These are phyloP conservation scores for Phaseolus lunatus DNA, from an alignment of 306 rosid species.

Conservation along the genomic window DNA sequence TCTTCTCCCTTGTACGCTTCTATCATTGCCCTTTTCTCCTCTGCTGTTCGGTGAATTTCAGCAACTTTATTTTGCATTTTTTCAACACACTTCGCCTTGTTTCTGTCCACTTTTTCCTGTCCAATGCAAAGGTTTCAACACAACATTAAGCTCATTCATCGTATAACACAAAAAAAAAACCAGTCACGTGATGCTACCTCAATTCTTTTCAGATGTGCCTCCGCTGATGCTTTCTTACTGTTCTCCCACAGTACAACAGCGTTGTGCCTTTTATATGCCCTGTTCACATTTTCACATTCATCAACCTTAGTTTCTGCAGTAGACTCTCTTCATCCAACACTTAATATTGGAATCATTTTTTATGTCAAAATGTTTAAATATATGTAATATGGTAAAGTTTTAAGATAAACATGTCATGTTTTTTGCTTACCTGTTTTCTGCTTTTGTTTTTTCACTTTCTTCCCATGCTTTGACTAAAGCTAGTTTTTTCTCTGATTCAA, in stretches of 20 bases:
- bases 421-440: conserved; percentile 66
- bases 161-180: neutral
- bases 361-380: no score
- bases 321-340: neutral
- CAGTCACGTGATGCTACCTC: conserved; percentile 52
- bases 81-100: conserved; percentile 70
- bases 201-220: conserved; percentile 64
- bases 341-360: no score
- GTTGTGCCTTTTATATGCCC: conserved; percentile 73
- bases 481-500: conserved; percentile 72
- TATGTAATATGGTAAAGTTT: no score
- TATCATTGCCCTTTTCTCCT: conserved; percentile 70
- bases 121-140: neutral
- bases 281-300: conserved; percentile 36
- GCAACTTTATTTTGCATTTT: conserved; percentile 76
- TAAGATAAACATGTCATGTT: no score
- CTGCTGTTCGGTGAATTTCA: conserved; percentile 66
- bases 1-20: conserved; percentile 74
- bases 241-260: conserved; percentile 76
- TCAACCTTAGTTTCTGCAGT: neutral
- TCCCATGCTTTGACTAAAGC: conserved; percentile 93
- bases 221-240: conserved; percentile 61
- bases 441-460: conserved; percentile 81
- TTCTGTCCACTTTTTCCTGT: conserved; percentile 78
- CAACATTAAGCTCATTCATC: neutral